phyloP scores from a whole-genome alignment of 108 stramenopile genomes.

The Stephanodiscus minutulus region DNA sequence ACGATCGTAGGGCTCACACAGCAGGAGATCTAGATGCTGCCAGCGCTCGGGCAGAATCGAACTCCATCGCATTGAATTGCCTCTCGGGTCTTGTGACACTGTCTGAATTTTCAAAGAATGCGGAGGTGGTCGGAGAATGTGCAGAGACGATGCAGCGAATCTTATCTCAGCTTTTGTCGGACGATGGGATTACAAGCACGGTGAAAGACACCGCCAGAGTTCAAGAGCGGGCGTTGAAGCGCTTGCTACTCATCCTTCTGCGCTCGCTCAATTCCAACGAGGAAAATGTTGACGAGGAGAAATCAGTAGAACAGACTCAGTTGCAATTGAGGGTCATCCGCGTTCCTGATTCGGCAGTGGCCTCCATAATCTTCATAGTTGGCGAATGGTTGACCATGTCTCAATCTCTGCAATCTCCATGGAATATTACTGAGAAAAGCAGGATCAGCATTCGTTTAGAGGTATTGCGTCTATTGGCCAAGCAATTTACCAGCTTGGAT shows the following conservation, averaged over 20 bases:
- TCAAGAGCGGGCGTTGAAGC: constrained; percentile 57
- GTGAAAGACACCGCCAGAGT: constrained; percentile 70
- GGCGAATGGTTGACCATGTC: constrained; percentile 70
- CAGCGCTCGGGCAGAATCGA: constrained; percentile 60
- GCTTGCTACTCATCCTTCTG: constrained; percentile 78
- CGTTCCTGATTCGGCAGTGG: constrained; percentile 61
- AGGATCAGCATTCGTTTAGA: constrained; percentile 70
- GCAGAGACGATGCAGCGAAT: constrained; percentile 88
- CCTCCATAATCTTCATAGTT: constrained; percentile 73
- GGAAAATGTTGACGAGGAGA: constrained; percentile 44
- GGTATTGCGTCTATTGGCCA: constrained; percentile 82
- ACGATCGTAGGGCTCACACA: constrained; percentile 68
- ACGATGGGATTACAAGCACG: constrained; percentile 22
- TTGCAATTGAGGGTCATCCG: constrained; percentile 41
- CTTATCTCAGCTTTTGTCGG: constrained; percentile 72
- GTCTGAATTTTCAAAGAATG: constrained; percentile 68
- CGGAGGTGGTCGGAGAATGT: constrained; percentile 89
- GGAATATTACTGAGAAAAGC: constrained; percentile 26
- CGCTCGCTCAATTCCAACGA: constrained; percentile 51
- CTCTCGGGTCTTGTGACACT: constrained; percentile 87
- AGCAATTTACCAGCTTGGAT: constrained; percentile 69
- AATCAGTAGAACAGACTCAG: constrained; percentile 20
- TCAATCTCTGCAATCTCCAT: constrained; percentile 12
- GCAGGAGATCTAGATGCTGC: constrained; percentile 41
- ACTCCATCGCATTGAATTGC: constrained; percentile 78